These are phyloP conservation scores for Knoxdaviesia capensis DNA, from an alignment of 2,329 filamentous ascomycete species.

Conservation along the genomic window DNA sequence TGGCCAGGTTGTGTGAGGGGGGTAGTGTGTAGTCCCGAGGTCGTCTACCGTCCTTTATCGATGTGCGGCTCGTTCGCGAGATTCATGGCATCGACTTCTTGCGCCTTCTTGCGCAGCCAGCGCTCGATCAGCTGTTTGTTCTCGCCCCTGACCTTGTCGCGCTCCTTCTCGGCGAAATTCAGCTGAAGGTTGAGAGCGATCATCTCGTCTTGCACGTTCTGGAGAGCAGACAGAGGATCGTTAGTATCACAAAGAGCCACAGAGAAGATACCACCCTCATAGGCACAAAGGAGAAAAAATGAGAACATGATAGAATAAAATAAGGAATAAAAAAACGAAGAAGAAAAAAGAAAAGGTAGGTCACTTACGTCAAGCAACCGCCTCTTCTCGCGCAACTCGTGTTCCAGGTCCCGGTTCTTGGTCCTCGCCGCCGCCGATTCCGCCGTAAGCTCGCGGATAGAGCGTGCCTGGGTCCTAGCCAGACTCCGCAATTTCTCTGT, in stretches of 20 bases:
- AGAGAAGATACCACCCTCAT: no score
- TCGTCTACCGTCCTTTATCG: constrained; percentile 10
- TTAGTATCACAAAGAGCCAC: no score
- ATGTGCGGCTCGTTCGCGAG: constrained; percentile 30
- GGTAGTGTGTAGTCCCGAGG: neutral
- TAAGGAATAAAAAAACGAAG: neutral
- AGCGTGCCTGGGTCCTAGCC: constrained; percentile 35
- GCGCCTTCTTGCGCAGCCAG: constrained; percentile 76
- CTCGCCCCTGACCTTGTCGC: constrained; percentile 53
- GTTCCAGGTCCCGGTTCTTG: constrained; percentile 60
- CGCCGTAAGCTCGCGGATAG: constrained; percentile 38
- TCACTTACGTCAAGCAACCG: constrained; percentile 51
- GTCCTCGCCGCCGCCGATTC: constrained; percentile 42
- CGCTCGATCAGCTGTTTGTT: constrained; percentile 78
- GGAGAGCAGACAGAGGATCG: neutral
- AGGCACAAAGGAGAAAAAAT: neutral
- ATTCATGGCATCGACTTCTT: constrained; percentile 81
- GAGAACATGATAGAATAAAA: neutral
- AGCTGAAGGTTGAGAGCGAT: constrained; percentile 73
- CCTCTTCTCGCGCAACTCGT: constrained; percentile 68
- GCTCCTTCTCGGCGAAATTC: constrained; percentile 63
- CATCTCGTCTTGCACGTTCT: constrained; percentile 84
- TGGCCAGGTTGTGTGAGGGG: no score
- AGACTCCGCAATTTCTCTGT: constrained; percentile 41
- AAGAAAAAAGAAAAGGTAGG: neutral